Base-by-base conservation (phyloP, 2,329 filamentous ascomycete species). In the Fusarium sororula region DNA sequence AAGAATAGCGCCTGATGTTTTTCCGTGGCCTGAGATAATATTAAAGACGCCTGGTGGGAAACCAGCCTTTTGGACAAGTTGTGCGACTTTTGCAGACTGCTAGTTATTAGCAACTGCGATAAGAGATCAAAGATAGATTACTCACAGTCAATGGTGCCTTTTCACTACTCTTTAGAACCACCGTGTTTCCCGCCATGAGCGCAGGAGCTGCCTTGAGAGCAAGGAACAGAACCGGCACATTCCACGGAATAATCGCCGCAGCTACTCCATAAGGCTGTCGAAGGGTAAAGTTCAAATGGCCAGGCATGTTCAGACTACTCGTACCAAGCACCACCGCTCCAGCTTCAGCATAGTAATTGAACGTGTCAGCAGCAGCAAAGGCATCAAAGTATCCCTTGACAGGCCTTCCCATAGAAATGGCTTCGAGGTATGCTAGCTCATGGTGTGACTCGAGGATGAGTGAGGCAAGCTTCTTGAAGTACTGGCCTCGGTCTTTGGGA, bases 11-110 rank as follows among this genome's bases (percentile, higher is more conserved):
- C 93, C 93, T 3, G 92, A 90, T 55, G 90, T 89, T 24, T 86
- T 84, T 8, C 93, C 92, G 74, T 91, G 87, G 3, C 93, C 93
- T 58, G 92, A 92, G 42, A 94, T 78, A 65, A 95, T 87, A 80
- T 94, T 94, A 77, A 95, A 84, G 15, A 94, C 92, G 42, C 93
- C 93, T 0, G 91, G 88, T 5, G 93, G 93, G 77, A 95, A 94
- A 0, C 93, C 93, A 20, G 92, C 92, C 76, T 94, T 87, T 72
- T 90, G 88, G 69, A 94, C 86, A n/a, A 94, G 83, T 37, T 88
- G 88, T 3, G 81, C 82, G 4, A 84, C 44, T 30, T 66, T 72
- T 0, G 53, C 61, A 22, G 62, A 59, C 54, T 56, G 3, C 2
- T 1, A 12, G 1, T 3, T 1, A n/a, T 51, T 20, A 51, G 30